phyloP scores from a whole-genome alignment of 257 asterid genomes.

The Solanum arcanum region DNA sequence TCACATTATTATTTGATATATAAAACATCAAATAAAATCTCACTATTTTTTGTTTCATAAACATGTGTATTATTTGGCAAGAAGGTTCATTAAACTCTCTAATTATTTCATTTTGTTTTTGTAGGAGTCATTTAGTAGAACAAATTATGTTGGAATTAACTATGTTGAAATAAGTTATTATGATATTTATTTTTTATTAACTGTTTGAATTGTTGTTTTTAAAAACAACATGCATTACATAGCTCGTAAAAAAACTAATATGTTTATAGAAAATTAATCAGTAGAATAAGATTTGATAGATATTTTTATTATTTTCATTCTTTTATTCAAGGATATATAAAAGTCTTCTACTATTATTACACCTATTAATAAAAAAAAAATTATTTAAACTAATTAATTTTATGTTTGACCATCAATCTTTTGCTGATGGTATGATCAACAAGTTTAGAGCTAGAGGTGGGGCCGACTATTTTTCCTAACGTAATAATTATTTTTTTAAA shows the following conservation, averaged over 20 bases:
- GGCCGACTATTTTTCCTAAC: neutral
- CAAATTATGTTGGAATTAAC: no score
- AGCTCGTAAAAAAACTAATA: neutral
- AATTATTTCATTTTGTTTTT: neutral
- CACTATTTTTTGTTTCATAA: neutral
- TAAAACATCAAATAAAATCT: neutral
- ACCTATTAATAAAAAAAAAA: no score
- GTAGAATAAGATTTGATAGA: no score
- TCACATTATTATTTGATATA: neutral
- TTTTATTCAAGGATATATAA: neutral
- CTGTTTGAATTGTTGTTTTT: accelerated
- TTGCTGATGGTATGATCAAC: neutral
- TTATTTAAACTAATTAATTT: neutral
- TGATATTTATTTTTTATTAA: neutral
- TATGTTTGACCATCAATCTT: neutral
- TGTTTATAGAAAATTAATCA: neutral
- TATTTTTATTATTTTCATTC: no score
- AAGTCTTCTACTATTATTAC: no score
- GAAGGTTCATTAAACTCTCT: neutral
- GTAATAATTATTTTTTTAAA: neutral
- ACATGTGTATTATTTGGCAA: neutral
- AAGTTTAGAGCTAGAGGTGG: neutral
- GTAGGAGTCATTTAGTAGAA: accelerated
- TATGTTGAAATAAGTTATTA: neutral
- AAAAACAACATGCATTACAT: neutral